Base-by-base conservation (phyloP, 495 filamentous ascomycete genomes). In the Aspergillus baeticus region DNA sequence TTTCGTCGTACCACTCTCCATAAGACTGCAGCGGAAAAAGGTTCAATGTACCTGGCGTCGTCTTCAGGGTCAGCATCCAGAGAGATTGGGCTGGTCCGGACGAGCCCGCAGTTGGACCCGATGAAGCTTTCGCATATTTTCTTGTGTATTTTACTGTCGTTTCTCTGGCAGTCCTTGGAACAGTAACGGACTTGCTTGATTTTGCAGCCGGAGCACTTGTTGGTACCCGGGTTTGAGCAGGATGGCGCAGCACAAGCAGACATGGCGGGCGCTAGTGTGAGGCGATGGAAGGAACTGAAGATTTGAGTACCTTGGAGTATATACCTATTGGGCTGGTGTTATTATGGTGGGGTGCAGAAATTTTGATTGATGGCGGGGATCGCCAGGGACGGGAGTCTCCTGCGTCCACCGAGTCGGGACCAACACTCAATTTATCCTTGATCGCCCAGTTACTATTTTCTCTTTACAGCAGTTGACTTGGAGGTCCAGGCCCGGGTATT, bases 21-120 rank as follows among this genome's bases (percentile, higher is more conserved):
- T 42, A 56, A 13, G 36, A 15, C 2, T 41, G 6, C 4, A 56
- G 44, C 0, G 21, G 36, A n/a, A 18, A 56, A 31, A 2, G 54
- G 54, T 20, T 56, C 53, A 17, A 55, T 55, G 23, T 55, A 56
- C 34, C 45, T 41, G 15, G 44, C 44, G 22, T 54, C 56, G 42
- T 26, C 29, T 36, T 18, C 14, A 6, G 17, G n/a, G 8, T 50
- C 20, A 4, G 45, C 26, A 2, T 33, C n/a, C 2, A 35, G 22
- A 10, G 13, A 17, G 3, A 49, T 23, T 17, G 54, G 54, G 11
- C 29, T 8, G 13, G 48, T 10, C 3, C 41, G 48, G 22, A 53
- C 47, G 10, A 58, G 18, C 20, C 51, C 52, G 36, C 55, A 58
- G 21, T 58, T 58, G 33, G 22, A 31, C 34, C 48, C 39, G 14